Evolutionary conservation across 805 yeast genomes (phyloP).

Genomic region (Schwanniomyces polymorphus): DNA sequence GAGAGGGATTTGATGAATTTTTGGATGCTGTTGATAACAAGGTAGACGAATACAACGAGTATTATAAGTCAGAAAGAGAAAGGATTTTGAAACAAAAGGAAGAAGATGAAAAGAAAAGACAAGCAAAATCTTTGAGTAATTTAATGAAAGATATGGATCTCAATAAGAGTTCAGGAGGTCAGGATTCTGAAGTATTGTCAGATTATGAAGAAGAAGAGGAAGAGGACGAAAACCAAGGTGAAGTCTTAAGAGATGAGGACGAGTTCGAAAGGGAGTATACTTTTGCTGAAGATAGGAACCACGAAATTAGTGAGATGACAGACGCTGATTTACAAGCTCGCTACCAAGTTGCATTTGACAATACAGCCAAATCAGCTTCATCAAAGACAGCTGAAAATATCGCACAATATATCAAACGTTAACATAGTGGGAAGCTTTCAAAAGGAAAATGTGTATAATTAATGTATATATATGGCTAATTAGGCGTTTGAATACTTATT

Average conservation of each 20-base stretch:
- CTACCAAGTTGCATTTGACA: constrained; percentile 72
- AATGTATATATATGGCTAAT: not conserved
- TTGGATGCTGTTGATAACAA: constrained; percentile 80
- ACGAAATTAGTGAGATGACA: constrained; percentile 53
- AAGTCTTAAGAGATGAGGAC: constrained; percentile 48
- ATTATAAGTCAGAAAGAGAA: constrained; percentile 84
- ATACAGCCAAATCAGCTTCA: constrained; percentile 59
- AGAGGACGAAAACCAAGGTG: constrained; percentile 48
- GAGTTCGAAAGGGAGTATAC: constrained; percentile 63
- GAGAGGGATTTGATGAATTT: constrained; percentile 92
- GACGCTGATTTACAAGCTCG: constrained; percentile 60
- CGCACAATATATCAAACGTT: constrained; percentile 59
- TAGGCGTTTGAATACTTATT: not conserved
- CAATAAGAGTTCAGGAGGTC: constrained; percentile 21
- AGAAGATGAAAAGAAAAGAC: constrained; percentile 68
- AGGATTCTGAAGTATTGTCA: constrained; percentile 50
- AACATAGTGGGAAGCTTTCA: not conserved
- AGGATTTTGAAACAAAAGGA: constrained; percentile 73
- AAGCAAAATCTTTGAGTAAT: constrained; percentile 66
- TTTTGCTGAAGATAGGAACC: constrained; percentile 64
- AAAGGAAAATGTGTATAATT: not conserved
- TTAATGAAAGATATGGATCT: constrained; percentile 88
- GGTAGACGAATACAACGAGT: constrained; percentile 82
- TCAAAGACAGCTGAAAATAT: constrained; percentile 71
- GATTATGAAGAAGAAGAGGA: constrained; percentile 54